Evolutionary conservation across 129 eudicot species (phyloP).

Genomic region (Flaveria trinervia): DNA sequence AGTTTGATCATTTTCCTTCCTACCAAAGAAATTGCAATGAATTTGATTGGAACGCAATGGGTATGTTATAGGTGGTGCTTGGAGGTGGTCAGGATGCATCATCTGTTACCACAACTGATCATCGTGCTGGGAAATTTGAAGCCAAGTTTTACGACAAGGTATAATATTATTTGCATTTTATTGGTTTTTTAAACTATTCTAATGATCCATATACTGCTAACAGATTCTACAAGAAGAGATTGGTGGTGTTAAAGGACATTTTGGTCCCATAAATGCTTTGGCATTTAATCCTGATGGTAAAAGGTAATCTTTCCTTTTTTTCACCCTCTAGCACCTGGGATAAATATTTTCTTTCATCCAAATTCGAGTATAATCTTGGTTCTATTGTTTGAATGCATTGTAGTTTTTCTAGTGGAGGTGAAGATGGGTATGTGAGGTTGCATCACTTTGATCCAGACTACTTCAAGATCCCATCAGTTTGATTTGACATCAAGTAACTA

Average conservation of each 20-base stretch:
- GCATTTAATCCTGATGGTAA: constrained; percentile 96
- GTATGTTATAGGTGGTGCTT: constrained; percentile 70
- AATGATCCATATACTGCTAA: not conserved
- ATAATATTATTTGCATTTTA: not conserved
- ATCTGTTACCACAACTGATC: constrained; percentile 91
- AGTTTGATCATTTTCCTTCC: constrained; percentile 20
- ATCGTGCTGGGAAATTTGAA: constrained; percentile 97
- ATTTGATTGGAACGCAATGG: not conserved
- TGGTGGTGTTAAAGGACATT: constrained; percentile 93
- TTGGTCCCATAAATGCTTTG: constrained; percentile 96
- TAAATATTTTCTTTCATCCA: not conserved
- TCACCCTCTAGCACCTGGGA: not conserved
- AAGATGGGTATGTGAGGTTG: constrained; percentile 73
- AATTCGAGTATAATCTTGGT: not conserved
- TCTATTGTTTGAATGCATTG: not conserved
- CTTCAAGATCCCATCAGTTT: constrained; percentile 52
- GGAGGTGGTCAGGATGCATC: constrained; percentile 99
- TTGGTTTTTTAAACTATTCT: not conserved
- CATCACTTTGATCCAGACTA: constrained; percentile 74
- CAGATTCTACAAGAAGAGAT: constrained; percentile 82
- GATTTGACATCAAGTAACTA: not conserved
- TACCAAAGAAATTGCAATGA: not conserved
- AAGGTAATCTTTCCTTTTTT: constrained; percentile 46
- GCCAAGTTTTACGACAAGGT: constrained; percentile 98
- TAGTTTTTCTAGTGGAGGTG: constrained; percentile 86